Evolutionary conservation across 345 rosid genomes (phyloP), one percentile per base, ranked within the genome.

Genomic region (Triadica sebifera): DNA sequence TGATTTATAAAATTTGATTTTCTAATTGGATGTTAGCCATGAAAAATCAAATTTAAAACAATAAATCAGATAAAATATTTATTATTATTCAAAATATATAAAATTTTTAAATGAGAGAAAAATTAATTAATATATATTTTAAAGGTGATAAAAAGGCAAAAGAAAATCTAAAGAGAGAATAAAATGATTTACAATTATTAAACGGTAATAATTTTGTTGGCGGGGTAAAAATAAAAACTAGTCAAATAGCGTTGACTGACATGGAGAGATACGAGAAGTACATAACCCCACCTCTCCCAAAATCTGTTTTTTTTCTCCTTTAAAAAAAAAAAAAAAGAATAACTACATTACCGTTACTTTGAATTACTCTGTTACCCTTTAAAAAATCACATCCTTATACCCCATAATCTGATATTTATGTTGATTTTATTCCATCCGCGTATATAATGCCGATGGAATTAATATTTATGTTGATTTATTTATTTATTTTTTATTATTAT

Each of bases 181-280:
- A 72, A 64, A 73, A 80, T 79, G 82, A 83, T 84, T 84, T 62
- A 77, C 73, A 83, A 85, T 85, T 69, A 82, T 86, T 82, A 80
- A 76, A 74, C 58, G 34, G 77, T 25, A 80, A 86, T 86, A 71
- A 86, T 84, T 83, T 76, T 83, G 87, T 78, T 78, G 79, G 82
- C 34, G 73, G 60, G 74, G 69, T 46, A 46, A 72, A 68, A 70
- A 9, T 61, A 73, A 76, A n/a, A 72, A 71, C 29, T 61, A 84
- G 90, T 86, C 87, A 83, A 84, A 74, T 17, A 24, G 17, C 49
- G 86, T 79, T 86, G 87, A 77, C 87, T 77, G 85, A 79, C 78
- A 84, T 50, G 70, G 81, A 43, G 76, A 58, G 77, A 78, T 80
- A 73, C 74, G 66, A 75, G 77, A 67, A 79, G 38, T 64, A 50